A percentile compares a stretch with the other conserved stretches of the same genome.
Conservation (phyloP, 2,329 filamentous ascomycete genomes). For the Phialocephala subalpina region DNA sequence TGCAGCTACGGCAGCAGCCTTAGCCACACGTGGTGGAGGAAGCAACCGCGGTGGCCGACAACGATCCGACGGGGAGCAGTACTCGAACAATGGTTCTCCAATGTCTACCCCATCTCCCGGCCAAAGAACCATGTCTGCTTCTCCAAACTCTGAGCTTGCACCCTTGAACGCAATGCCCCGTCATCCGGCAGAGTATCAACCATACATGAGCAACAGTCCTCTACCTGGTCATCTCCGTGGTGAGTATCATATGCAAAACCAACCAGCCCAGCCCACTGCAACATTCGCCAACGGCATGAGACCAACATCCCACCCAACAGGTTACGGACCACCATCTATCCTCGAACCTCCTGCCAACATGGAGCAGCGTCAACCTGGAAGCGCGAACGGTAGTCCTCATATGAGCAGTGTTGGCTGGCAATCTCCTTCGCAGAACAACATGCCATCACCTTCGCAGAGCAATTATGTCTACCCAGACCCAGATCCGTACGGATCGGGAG, state of each 20-base stretch:
- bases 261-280: constrained; percentile 65
- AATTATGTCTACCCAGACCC: constrained; percentile 86
- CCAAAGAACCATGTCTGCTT: constrained; percentile 82
- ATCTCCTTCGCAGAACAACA: constrained; percentile 73
- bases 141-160: constrained; percentile 78
- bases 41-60: constrained; percentile 54
- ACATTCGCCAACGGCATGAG: constrained; percentile 62
- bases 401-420: constrained; percentile 80
- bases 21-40: constrained; percentile 61
- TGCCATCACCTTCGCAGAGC: constrained; percentile 68
- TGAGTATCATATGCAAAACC: constrained; percentile 61
- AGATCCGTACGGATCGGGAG: constrained; percentile 70
- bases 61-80: constrained; percentile 75
- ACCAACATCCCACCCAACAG: constrained; percentile 85
- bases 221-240: constrained; percentile 84
- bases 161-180: constrained; percentile 69
- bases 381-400: constrained; percentile 85
- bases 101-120: constrained; percentile 83
- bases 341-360: constrained; percentile 83
- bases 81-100: constrained; percentile 76
- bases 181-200: constrained; percentile 62
- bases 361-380: constrained; percentile 76
- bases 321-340: constrained; percentile 79
- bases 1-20: constrained; percentile 84
- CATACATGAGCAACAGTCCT: constrained; percentile 80